Evolutionary conservation across 805 yeast genomes (phyloP), one percentile per base, ranked within the genome.

Genomic region (Aciculoconidium aculeatum): DNA sequence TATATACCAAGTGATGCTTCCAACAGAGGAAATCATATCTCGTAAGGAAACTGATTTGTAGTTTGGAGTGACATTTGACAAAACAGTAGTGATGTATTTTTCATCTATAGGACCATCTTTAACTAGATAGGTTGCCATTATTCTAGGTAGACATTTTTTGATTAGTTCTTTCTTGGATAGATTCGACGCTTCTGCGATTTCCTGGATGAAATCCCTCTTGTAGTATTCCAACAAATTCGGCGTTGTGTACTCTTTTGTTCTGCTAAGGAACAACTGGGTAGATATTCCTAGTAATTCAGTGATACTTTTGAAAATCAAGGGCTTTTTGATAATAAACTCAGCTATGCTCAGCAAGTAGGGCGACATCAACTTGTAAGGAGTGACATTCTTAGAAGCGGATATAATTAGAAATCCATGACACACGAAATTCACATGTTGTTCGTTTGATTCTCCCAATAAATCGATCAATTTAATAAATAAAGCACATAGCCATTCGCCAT

Each of bases 281-380:
- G 82, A 66, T 25, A 85, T 72, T 1, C 77, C 81, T 11, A 86
- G 65, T 7, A 85, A 58, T 15, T 74, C 76, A 5, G 87, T 72
- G 11, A 90, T 62, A 34, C 72, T 68, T 15, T 63, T 62, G 15
- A 85, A 67, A 31, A 82, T 59, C 4, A 65, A 57, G 0, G 77
- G 74, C 31, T 71, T 71, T 37, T 73, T 73, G 3, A 85, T 77
- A 11, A 85, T 65, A 14, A 70, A 69, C 23, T 75, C 70, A 21
- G 88, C 71, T 6, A 87, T 63, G 19, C 78, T 70, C 2, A 90
- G 87, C 44, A 92, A 67, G 37, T 75, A 83, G 0, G 95, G 95
- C 6, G 83, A 75, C 12, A 86, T 59, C 9, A 90, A 55, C 48
- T 81, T 84, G 73, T 90, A 87, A 0, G 94, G 79, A 0, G 95